These are phyloP conservation scores for Trametes villosa DNA, from an alignment of 768 basidiomycete genomes.

Conservation along the genomic window DNA sequence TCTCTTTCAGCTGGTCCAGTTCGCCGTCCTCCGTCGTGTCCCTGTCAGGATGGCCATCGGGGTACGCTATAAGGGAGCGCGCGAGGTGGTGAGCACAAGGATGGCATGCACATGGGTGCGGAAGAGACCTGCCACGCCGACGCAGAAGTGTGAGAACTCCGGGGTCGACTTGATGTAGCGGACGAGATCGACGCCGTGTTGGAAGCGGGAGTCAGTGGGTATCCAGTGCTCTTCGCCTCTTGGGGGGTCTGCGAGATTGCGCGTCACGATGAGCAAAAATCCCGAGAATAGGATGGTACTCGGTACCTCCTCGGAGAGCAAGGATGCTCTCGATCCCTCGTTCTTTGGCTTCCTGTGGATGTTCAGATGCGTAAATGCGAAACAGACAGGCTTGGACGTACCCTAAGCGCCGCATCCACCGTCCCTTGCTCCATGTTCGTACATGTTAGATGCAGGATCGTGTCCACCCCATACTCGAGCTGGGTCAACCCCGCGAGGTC, in stretches of 20 bases:
- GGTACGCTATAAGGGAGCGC: slow-evolving; percentile 64
- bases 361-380: background rate
- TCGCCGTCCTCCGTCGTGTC: slow-evolving; percentile 60
- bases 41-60: slow-evolving; percentile 82
- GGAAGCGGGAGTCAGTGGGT: slow-evolving; percentile 81
- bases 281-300: background rate
- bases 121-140: slow-evolving; percentile 87
- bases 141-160: slow-evolving; percentile 85
- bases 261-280: background rate
- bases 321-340: slow-evolving; percentile 88
- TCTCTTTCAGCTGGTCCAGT: slow-evolving; percentile 75
- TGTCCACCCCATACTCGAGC: slow-evolving; percentile 75
- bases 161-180: slow-evolving; percentile 79
- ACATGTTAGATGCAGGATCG: slow-evolving; percentile 93
- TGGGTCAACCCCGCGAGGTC: slow-evolving; percentile 85
- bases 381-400: slow-evolving; percentile 40
- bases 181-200: slow-evolving; percentile 88
- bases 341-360: slow-evolving; percentile 68
- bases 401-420: slow-evolving; percentile 84
- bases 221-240: slow-evolving; percentile 94
- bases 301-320: slow-evolving; percentile 86
- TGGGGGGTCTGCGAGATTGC: slow-evolving; percentile 75
- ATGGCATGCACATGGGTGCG: background rate
- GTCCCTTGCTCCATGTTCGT: slow-evolving; percentile 93
- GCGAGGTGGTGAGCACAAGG: slow-evolving; percentile 8